Percentiles rank a stretch among this genome's conserved stretches.
phyloP scores from a whole-genome alignment of 2,329 filamentous ascomycete genomes.

The Sordariomycetes sp. region DNA sequence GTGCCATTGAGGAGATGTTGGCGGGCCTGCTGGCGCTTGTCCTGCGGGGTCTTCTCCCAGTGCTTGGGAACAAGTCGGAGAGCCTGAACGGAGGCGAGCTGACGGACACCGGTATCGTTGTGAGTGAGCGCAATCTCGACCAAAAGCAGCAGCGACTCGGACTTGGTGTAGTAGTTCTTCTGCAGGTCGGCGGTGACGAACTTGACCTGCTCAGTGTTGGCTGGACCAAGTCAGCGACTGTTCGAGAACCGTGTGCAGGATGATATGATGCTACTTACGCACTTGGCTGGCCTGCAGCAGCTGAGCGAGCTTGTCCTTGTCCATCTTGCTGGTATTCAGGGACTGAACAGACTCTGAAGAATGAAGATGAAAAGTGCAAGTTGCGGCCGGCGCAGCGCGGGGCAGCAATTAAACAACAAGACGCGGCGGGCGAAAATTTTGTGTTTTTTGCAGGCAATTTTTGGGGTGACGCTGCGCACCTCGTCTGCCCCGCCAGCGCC shows the following conservation, averaged over 20 bases:
- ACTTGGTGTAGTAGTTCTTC: constrained; percentile 85
- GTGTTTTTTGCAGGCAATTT: background rate
- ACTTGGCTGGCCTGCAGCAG: constrained; percentile 82
- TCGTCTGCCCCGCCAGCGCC: background rate
- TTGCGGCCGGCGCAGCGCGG: constrained; percentile 3
- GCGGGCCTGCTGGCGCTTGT: constrained; percentile 73
- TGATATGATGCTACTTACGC: constrained; percentile 54
- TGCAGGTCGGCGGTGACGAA: constrained; percentile 82
- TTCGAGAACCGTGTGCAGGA: constrained; percentile 3
- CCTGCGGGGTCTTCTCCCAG: constrained; percentile 65
- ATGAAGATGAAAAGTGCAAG: constrained; percentile 1
- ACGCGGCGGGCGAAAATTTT: constrained; percentile 5
- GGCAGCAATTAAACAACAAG: background rate
- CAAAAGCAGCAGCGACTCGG: constrained; percentile 75
- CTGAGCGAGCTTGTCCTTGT: constrained; percentile 67
- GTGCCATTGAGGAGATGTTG: constrained; percentile 77
- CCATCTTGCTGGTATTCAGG: constrained; percentile 20
- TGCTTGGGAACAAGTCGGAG: constrained; percentile 75
- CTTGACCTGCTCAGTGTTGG: constrained; percentile 84
- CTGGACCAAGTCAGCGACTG: constrained; percentile 44
- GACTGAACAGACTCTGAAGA: constrained; percentile 6
- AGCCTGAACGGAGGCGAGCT: constrained; percentile 86
- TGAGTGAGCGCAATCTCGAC: constrained; percentile 83
- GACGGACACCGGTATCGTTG: constrained; percentile 62
- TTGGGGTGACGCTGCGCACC: background rate